A percentile compares a stretch with the other conserved stretches of the same genome.
Evolutionary conservation across 139 green algal species (phyloP).

Genomic region (Ulvella scutata): DNA sequence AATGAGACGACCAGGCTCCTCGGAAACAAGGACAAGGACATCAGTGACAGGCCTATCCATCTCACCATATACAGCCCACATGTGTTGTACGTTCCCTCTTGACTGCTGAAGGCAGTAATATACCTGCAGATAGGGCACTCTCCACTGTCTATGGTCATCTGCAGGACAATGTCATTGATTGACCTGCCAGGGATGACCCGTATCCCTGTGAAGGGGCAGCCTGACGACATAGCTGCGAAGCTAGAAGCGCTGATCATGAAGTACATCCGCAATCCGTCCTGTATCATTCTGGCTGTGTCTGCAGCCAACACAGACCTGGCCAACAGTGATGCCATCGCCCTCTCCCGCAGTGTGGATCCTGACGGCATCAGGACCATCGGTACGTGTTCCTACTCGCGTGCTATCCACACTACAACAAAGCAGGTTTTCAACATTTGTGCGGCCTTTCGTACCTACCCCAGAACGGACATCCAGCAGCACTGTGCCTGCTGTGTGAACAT

Average conservation of each 20-base stretch:
- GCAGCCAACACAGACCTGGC: slow-evolving; percentile 72
- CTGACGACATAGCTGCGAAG: slow-evolving; percentile 64
- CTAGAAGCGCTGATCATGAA: slow-evolving; percentile 27
- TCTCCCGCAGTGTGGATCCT: slow-evolving; percentile 63
- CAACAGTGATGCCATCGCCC: slow-evolving; percentile 64
- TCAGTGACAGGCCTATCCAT: slow-evolving; percentile 89
- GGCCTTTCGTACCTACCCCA: too few relatives aligned
- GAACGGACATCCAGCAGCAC: too few relatives aligned
- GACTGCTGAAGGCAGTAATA: neutral
- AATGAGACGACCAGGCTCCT: slow-evolving; percentile 76
- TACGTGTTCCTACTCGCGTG: slow-evolving; percentile 76
- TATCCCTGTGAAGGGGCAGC: slow-evolving; percentile 96
- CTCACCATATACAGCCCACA: slow-evolving; percentile 83
- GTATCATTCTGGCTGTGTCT: slow-evolving; percentile 75
- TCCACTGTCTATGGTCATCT: neutral
- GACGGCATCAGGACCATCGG: slow-evolving; percentile 48
- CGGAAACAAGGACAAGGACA: slow-evolving; percentile 70
- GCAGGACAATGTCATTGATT: slow-evolving; percentile 94
- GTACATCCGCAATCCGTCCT: slow-evolving; percentile 77
- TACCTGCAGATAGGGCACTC: neutral
- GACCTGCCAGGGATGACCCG: slow-evolving; percentile 92
- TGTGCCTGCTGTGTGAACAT: too few relatives aligned
- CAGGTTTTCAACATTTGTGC: too few relatives aligned
- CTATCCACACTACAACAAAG: too few relatives aligned
- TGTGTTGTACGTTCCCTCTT: slow-evolving; percentile 56